phyloP scores from a whole-genome alignment of 2,329 filamentous ascomycete genomes.

The Fusarium pseudonygamai region DNA sequence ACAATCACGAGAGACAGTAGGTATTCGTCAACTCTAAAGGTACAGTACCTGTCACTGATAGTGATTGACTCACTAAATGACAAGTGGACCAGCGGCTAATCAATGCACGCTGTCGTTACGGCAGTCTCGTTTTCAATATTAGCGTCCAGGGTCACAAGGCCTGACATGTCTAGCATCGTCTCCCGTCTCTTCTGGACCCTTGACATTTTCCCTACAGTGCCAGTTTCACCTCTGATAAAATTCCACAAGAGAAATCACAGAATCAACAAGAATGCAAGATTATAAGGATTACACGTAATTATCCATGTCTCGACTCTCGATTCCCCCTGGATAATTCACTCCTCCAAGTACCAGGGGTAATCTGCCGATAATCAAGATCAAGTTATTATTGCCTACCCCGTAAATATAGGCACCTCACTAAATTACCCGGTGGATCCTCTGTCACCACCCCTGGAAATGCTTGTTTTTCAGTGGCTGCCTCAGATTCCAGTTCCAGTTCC shows the following conservation, averaged over 20 bases:
- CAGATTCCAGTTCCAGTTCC: conserved; percentile 20
- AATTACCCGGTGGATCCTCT: conserved; percentile 9
- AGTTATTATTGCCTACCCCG: not conserved
- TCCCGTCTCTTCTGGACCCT: conserved; percentile 8
- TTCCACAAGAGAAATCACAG: not conserved
- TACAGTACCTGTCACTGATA: not conserved
- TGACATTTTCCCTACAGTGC: conserved; percentile 6
- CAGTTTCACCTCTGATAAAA: conserved; percentile 10
- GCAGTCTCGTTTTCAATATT: conserved; percentile 12
- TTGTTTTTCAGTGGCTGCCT: conserved; percentile 36
- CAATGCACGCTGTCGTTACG: conserved; percentile 33
- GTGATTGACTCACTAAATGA: conserved; percentile 16
- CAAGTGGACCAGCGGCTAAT: conserved; percentile 19
- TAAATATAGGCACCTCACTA: not conserved
- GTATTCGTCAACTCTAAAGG: not conserved
- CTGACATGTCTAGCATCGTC: not conserved
- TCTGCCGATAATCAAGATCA: conserved; percentile 9
- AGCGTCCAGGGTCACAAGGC: conserved; percentile 29
- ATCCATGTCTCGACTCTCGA: not conserved
- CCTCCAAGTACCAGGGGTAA: conserved; percentile 12
- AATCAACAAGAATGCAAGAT: not conserved
- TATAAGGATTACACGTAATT: not conserved
- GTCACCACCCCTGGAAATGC: conserved; percentile 29
- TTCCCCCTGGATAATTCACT: not conserved
- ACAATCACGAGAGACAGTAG: not conserved